Conservation (phyloP, 176 grass and related monocot species). For the Cenchrus purpureus region DNA sequence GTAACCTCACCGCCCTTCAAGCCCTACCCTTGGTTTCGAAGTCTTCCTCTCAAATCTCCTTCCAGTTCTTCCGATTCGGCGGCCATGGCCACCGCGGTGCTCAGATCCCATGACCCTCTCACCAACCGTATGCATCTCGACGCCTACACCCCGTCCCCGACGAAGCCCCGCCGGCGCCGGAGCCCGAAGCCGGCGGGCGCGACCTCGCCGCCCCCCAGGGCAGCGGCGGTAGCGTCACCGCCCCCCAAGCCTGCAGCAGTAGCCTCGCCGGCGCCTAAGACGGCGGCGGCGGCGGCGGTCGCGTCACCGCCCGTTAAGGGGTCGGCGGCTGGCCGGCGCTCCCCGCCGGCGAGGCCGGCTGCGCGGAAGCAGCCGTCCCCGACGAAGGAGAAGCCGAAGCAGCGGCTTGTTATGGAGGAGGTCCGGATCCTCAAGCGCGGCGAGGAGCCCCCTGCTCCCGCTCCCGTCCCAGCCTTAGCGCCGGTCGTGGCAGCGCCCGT, state of each 20-base stretch:
- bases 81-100: conserved; percentile 56
- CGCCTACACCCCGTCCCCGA: conserved; percentile 45
- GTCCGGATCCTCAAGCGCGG: conserved; percentile 78
- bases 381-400: conserved; percentile 34
- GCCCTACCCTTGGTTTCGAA: not conserved
- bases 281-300: not conserved
- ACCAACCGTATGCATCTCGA: conserved; percentile 43
- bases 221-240: not conserved
- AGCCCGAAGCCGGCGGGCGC: conserved; percentile 17
- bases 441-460: conserved; percentile 55
- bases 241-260: not conserved
- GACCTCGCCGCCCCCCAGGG: not conserved
- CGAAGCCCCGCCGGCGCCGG: conserved; percentile 30
- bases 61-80: not conserved
- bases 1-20: not conserved
- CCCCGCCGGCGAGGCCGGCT: not conserved
- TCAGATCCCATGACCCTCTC: conserved; percentile 54
- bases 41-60: not conserved
- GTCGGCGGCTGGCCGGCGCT: not conserved
- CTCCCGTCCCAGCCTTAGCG: not conserved
- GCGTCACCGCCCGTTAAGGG: conserved; percentile 2
- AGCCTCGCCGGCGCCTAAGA: not conserved
- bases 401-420: conserved; percentile 45
- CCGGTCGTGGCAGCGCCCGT: not conserved
- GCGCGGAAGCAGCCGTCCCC: conserved; percentile 29